Conservation (phyloP, 441 rosid genomes). For the Syzygium malaccense region DNA sequence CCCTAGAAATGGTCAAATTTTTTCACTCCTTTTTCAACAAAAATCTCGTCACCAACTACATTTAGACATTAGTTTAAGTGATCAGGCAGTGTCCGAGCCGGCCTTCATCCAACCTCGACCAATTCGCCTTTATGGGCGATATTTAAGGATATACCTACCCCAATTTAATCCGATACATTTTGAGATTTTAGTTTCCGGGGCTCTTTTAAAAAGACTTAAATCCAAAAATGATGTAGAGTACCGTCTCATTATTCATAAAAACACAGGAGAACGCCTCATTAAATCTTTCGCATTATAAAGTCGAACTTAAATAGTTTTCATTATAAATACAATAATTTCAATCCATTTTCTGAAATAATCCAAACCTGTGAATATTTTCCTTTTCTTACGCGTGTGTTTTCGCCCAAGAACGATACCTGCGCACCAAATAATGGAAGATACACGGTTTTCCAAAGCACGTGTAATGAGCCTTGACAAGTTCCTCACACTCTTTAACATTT, state of each 20-base stretch:
- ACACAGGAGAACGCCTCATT: neutral
- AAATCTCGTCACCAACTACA: neutral
- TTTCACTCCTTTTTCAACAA: neutral
- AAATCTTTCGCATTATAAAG: neutral
- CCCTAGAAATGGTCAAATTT: neutral
- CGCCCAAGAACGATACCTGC: neutral
- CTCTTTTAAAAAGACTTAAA: neutral
- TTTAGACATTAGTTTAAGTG: neutral
- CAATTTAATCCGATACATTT: accelerated
- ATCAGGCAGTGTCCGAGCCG: too few species aligned
- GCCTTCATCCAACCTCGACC: neutral
- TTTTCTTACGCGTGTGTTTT: neutral
- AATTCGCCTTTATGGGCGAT: neutral
- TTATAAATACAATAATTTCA: neutral
- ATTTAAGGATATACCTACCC: neutral
- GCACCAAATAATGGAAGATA: neutral
- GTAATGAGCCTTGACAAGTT: neutral
- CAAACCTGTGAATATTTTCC: neutral
- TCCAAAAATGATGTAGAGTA: accelerated
- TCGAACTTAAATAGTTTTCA: neutral
- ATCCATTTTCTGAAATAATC: neutral
- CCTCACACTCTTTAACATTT: neutral
- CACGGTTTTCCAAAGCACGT: neutral
- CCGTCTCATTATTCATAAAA: neutral
- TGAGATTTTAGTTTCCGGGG: neutral